phyloP scores from a whole-genome alignment of 768 basidiomycete species.

The Hortiboletus campestris region DNA sequence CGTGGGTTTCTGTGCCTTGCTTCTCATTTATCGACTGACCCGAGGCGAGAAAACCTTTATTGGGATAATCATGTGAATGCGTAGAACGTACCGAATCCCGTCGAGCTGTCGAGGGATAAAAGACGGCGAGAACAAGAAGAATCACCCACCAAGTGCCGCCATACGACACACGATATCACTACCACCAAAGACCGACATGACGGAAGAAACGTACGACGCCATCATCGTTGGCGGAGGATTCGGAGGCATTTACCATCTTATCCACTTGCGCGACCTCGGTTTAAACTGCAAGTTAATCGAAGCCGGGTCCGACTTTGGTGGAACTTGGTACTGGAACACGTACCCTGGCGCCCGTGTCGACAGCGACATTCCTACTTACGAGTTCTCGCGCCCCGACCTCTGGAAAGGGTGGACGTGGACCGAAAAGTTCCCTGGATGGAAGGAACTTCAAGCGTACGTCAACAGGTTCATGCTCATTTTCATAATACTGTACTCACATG shows the following conservation, averaged over 20 bases:
- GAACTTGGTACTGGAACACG: constrained; percentile 17
- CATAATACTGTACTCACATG: background rate
- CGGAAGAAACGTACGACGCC: constrained; percentile 4
- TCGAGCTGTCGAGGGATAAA: background rate
- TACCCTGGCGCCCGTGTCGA: constrained; percentile 15
- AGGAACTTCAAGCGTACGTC: constrained; percentile 11
- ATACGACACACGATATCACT: background rate
- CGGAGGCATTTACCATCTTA: constrained; percentile 6
- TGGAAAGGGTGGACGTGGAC: constrained; percentile 14
- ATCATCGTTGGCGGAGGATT: constrained; percentile 13
- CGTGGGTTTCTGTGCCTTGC: too few relatives aligned
- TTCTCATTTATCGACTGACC: too few relatives aligned
- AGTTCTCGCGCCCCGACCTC: constrained; percentile 10
- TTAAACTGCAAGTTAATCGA: constrained; percentile 13
- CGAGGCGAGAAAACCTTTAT: too few relatives aligned
- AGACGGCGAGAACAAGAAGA: background rate
- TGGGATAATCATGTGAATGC: background rate
- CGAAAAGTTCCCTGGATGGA: constrained; percentile 10
- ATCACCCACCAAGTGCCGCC: background rate
- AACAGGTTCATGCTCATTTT: background rate
- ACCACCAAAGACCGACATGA: background rate
- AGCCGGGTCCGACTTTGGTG: constrained; percentile 9
- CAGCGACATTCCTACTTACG: constrained; percentile 8
- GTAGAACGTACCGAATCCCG: background rate
- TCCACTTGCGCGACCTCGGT: constrained; percentile 6